Conservation (phyloP, 176 grass and related monocot species). For the Cenchrus fungigraminus region DNA sequence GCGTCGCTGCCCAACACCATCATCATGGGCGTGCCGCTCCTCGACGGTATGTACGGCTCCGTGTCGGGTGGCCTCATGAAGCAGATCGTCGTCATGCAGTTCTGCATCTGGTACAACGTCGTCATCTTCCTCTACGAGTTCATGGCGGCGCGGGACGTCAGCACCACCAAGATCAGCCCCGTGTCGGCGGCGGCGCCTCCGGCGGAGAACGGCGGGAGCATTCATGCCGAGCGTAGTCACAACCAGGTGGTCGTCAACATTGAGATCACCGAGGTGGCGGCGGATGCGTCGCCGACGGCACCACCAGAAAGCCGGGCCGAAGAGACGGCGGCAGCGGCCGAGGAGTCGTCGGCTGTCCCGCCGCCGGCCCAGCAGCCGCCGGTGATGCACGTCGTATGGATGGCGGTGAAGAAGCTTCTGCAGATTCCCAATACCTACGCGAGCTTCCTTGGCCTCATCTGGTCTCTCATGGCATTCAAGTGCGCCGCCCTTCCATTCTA, state of each 20-base stretch:
- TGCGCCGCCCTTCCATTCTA: slow-evolving; percentile 35
- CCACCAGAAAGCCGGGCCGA: slow-evolving; percentile 7
- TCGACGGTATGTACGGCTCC: slow-evolving; percentile 78
- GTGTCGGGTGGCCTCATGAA: slow-evolving; percentile 59
- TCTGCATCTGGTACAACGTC: slow-evolving; percentile 89
- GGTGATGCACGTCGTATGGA: slow-evolving; percentile 38
- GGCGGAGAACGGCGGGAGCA: neutral
- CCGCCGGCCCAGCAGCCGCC: neutral
- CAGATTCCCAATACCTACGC: slow-evolving; percentile 81
- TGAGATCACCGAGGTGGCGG: slow-evolving; percentile 38
- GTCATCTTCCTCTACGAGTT: slow-evolving; percentile 92
- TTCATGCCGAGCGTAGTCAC: neutral
- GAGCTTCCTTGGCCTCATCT: slow-evolving; percentile 77
- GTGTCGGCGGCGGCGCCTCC: neutral
- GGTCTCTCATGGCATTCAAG: slow-evolving; percentile 81
- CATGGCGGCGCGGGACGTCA: slow-evolving; percentile 59
- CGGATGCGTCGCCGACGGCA: slow-evolving; percentile 9
- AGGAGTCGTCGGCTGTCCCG: neutral
- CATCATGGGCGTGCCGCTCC: slow-evolving; percentile 91
- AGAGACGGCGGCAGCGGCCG: neutral
- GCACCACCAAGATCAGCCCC: slow-evolving; percentile 39
- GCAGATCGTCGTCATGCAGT: slow-evolving; percentile 90
- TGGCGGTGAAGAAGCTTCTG: slow-evolving; percentile 75
- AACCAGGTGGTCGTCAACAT: slow-evolving; percentile 46
- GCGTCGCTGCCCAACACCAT: slow-evolving; percentile 89